A percentile compares a stretch with the other conserved stretches of the same genome.
phyloP scores from a whole-genome alignment of 148 eudicot species.

The Simmondsia chinensis region DNA sequence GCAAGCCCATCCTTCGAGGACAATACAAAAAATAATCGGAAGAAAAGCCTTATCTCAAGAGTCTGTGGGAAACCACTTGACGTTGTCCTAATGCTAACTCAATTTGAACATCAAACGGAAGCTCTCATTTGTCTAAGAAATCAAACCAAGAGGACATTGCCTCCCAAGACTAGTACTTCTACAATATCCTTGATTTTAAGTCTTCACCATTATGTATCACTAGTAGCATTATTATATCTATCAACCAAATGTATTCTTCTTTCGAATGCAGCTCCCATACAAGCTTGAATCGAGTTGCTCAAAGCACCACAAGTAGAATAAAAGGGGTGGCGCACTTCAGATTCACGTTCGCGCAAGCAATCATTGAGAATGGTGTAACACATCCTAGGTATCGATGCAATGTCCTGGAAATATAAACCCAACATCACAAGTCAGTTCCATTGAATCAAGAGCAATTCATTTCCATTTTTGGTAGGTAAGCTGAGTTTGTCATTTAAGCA shows the following conservation, averaged over 20 bases:
- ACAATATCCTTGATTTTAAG: constrained; percentile 5
- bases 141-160: neutral
- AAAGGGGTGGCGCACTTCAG: constrained; percentile 2
- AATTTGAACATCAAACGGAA: neutral
- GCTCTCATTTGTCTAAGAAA: constrained; percentile 5
- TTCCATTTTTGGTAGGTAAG: no score
- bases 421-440: neutral
- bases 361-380: constrained; percentile 5
- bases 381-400: constrained; percentile 11
- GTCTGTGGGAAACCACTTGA: no score
- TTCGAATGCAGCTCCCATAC: constrained; percentile 23
- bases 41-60: no score
- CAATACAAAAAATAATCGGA: no score
- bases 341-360: constrained; percentile 11
- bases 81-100: constrained; percentile 1
- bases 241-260: constrained; percentile 19
- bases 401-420: constrained; percentile 15
- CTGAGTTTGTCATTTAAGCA: no score
- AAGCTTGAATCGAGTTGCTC: constrained; percentile 10
- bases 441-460: neutral
- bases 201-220: neutral
- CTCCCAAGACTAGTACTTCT: constrained; percentile 2
- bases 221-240: constrained; percentile 17
- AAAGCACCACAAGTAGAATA: constrained; percentile 6
- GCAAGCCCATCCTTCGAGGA: constrained; percentile 94